Percentiles rank a stretch among this genome's conserved stretches.
phyloP scores from a whole-genome alignment of 2,329 filamentous ascomycete genomes.

The Capronia epimyces region DNA sequence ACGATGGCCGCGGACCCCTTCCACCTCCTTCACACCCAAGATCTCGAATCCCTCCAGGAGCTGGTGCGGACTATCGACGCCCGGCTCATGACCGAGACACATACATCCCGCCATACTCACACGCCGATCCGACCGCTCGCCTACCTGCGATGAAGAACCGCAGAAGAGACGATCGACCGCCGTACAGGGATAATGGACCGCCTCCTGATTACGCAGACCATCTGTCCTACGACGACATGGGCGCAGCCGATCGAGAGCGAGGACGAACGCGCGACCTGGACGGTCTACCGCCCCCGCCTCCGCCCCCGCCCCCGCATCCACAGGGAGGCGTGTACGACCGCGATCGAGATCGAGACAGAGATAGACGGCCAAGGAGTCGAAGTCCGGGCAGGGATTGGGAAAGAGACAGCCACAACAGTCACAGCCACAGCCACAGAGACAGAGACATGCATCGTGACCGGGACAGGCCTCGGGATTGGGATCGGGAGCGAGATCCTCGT shows the following conservation, averaged over 20 bases:
- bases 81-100: slow-evolving; percentile 25
- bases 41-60: slow-evolving; percentile 12
- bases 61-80: slow-evolving; percentile 4
- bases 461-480: slow-evolving; percentile 5
- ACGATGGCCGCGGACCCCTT: slow-evolving; percentile 24
- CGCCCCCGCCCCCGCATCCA: slow-evolving; percentile 1
- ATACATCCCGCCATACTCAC: slow-evolving; percentile 29
- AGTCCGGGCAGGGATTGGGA: slow-evolving; percentile 23
- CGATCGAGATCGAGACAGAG: slow-evolving; percentile 10
- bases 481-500: slow-evolving; percentile 10
- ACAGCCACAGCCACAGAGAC: slow-evolving; percentile 19
- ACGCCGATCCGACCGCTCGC: slow-evolving; percentile 20
- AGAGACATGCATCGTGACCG: slow-evolving; percentile 13
- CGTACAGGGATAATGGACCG: slow-evolving; percentile 14
- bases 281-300: not conserved
- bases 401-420: slow-evolving; percentile 8
- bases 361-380: slow-evolving; percentile 23
- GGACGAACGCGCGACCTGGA: slow-evolving; percentile 8
- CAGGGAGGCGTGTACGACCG: slow-evolving; percentile 12
- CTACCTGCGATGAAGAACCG: slow-evolving; percentile 6
- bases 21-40: slow-evolving; percentile 9
- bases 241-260: slow-evolving; percentile 14
- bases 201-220: slow-evolving; percentile 10
- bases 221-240: slow-evolving; percentile 17
- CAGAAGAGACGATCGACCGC: slow-evolving; percentile 15